Percentiles rank a stretch among this genome's conserved stretches.
phyloP scores from a whole-genome alignment of 495 filamentous ascomycete genomes.

The Aspergillus indologenus region DNA sequence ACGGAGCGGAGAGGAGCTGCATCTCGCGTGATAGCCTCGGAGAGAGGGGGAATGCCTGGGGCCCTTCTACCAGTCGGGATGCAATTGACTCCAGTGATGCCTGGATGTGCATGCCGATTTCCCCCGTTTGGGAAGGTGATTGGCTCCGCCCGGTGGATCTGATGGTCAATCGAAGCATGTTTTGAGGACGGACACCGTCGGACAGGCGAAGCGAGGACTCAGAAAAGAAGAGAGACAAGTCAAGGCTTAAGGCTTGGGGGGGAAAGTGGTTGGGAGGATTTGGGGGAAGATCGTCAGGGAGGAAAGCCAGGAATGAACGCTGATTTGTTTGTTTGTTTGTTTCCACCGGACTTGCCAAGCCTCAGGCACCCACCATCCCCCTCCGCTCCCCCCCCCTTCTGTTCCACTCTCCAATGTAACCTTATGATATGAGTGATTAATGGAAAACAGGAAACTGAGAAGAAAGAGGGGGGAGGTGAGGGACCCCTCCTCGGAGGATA shows the following conservation, averaged over 20 bases:
- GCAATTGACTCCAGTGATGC: neutral
- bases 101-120: constrained; percentile 6
- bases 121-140: neutral
- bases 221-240: neutral
- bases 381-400: neutral
- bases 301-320: neutral
- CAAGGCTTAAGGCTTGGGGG: neutral
- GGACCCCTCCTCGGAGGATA: neutral
- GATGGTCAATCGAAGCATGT: neutral
- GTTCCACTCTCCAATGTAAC: neutral
- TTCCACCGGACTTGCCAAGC: neutral
- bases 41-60: neutral
- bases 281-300: neutral
- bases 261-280: neutral
- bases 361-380: neutral
- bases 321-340: neutral
- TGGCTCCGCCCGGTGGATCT: neutral
- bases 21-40: constrained; percentile 29
- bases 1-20: neutral
- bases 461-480: too few species aligned
- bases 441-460: too few species aligned
- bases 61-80: neutral
- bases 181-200: neutral
- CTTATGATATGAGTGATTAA: neutral
- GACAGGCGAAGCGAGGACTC: neutral